Conservation (phyloP, 768 basidiomycete species). For the Boletus sp. region DNA sequence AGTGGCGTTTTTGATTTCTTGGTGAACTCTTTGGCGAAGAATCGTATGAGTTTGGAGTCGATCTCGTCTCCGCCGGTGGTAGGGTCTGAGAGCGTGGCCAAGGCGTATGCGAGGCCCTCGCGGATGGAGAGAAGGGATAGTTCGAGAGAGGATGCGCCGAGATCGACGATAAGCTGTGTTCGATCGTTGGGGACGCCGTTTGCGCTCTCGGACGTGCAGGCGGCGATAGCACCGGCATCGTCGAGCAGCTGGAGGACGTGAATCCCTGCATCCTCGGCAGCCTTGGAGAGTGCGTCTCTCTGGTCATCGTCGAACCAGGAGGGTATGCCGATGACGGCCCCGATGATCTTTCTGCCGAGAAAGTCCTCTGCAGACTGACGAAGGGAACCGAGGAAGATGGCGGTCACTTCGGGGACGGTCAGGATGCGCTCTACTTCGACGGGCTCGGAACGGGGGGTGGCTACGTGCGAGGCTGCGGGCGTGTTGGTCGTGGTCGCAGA, state of each 20-base stretch:
- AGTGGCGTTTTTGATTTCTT: conserved; percentile 88
- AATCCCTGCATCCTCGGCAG: conserved; percentile 78
- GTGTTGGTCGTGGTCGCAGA: conserved; percentile 54
- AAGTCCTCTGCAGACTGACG: conserved; percentile 88
- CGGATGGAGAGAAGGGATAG: conserved; percentile 71
- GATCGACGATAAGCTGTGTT: conserved; percentile 77
- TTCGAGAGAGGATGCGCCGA: conserved; percentile 71
- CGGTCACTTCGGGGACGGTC: conserved; percentile 77
- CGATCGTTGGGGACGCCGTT: conserved; percentile 52
- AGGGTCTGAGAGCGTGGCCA: conserved; percentile 48
- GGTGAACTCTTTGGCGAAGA: conserved; percentile 93
- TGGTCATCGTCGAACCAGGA: conserved; percentile 69
- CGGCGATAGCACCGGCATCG: conserved; percentile 72
- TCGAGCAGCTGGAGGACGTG: conserved; percentile 83
- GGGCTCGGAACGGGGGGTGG: conserved; percentile 76
- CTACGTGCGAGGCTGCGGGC: conserved; percentile 61
- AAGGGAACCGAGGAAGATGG: conserved; percentile 82
- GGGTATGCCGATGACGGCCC: conserved; percentile 83
- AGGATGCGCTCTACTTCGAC: conserved; percentile 63
- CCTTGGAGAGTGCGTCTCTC: conserved; percentile 64
- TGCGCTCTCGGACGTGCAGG: conserved; percentile 48
- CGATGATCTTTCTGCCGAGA: conserved; percentile 72
- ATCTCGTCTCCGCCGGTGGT: conserved; percentile 65
- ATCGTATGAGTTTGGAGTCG: conserved; percentile 80
- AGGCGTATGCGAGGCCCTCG: conserved; percentile 65